Evolutionary conservation across 495 filamentous ascomycete species (phyloP), one percentile per base, ranked within the genome.

Genomic region (Thozetella sp.): DNA sequence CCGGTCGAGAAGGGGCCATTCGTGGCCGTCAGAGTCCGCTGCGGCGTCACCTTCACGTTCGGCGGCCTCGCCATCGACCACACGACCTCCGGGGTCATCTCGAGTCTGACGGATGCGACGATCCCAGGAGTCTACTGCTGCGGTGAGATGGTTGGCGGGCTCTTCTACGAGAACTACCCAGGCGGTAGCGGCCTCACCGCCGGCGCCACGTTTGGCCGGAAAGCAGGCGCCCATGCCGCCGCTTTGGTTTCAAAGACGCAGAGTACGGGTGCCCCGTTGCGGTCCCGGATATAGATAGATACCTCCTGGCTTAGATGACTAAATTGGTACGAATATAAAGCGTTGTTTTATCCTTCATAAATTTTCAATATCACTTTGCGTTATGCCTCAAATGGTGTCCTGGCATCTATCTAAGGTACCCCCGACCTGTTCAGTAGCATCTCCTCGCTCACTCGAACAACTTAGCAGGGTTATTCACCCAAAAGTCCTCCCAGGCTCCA

Each of bases 1-100:
- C 76, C 85, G 0, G 67, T 89, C 24, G 75, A 80, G n/a, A 63
- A 77, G 63, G 70, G 67, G 1, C 86, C 86, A 0, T 90, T 84
- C 60, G 61, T 83, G 25, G 86, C 86, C 9, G 83, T 88, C 51
- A 78, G 81, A 55, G 83, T 88, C 6, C 77, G 79, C 1, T 79
- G 78, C 26, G 87, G 87, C 3, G 79, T 90, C 50, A 88, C 86
- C 0, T 90, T 88, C 62, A 88, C 86, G 0, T 90, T 88, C 67
- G 87, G 86, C 1, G 87, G 86, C 0, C 64, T 90, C 2, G 77
- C 75, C 6, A 74, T 83, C 9, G 72, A 83, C 46, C 75, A 80
- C 0, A 80, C 75, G 1, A 74, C 80, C 3, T 74, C 67, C 13
- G 76, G 87, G 3, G 61, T 87, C 20, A 77, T 70, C 9, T 66